Evolutionary conservation across 108 stramenopile genomes (phyloP).

Genomic region (Nitzschia sp.): DNA sequence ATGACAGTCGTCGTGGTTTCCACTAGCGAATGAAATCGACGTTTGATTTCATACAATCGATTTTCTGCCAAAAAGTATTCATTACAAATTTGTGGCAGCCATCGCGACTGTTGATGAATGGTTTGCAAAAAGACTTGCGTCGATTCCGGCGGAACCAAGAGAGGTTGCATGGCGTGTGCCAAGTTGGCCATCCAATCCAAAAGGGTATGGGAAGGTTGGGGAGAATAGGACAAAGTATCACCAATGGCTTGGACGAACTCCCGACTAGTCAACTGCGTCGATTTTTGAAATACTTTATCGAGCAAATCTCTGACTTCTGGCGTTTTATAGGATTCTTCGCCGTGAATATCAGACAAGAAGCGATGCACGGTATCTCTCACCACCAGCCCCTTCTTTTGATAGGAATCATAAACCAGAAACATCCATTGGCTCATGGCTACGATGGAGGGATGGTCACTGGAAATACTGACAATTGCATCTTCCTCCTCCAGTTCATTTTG

Average conservation of each 20-base stretch:
- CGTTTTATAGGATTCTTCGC: constrained; percentile 76
- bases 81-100: constrained; percentile 40
- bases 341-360: constrained; percentile 80
- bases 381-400: constrained; percentile 69
- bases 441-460: constrained; percentile 31
- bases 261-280: constrained; percentile 15
- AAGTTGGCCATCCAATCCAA: constrained; percentile 61
- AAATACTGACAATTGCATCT: constrained; percentile 19
- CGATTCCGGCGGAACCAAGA: constrained; percentile 3
- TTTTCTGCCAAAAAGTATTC: constrained; percentile 36
- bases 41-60: constrained; percentile 73
- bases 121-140: constrained; percentile 42
- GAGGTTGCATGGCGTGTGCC: constrained; percentile 38
- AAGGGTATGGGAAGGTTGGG: constrained; percentile 36
- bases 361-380: constrained; percentile 79
- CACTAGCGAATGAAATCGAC: constrained; percentile 77
- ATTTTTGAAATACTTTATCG: constrained; percentile 52
- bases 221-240: constrained; percentile 19
- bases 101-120: constrained; percentile 34
- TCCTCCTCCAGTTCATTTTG: constrained; percentile 6
- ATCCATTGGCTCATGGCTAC: constrained; percentile 36
- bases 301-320: constrained; percentile 38
- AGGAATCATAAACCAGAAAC: constrained; percentile 80
- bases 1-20: constrained; percentile 34
- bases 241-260: constrained; percentile 30